Conservation (phyloP, 2,329 filamentous ascomycete species). For the Zymoseptoria pseudotritici region DNA sequence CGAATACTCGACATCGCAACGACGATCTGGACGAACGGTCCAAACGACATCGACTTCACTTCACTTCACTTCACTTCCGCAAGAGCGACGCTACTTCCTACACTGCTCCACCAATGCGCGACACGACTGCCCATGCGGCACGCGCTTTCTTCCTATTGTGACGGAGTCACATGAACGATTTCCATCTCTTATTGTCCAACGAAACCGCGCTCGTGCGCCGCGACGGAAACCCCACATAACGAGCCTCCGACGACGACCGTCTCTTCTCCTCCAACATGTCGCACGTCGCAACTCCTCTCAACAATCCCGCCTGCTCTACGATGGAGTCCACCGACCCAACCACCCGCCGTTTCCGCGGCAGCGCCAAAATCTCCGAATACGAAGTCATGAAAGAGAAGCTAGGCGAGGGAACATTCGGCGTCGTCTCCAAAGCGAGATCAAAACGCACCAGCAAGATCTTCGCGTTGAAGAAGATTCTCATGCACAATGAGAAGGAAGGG, state of each 20-base stretch:
- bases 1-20: background rate
- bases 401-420: slow-evolving; percentile 92
- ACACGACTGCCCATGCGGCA: background rate
- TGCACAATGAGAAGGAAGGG: slow-evolving; percentile 98
- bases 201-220: background rate
- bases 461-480: slow-evolving; percentile 95
- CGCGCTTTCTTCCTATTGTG: background rate
- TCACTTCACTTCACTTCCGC: background rate
- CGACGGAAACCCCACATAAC: background rate
- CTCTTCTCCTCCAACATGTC: slow-evolving; percentile 23
- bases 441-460: slow-evolving; percentile 67
- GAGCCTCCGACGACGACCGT: background rate
- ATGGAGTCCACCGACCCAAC: slow-evolving; percentile 38
- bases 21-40: background rate
- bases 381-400: slow-evolving; percentile 69
- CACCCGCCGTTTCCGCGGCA: slow-evolving; percentile 64
- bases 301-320: slow-evolving; percentile 19
- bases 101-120: slow-evolving; percentile 2
- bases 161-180: background rate
- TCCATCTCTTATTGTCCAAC: background rate
- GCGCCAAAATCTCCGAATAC: slow-evolving; percentile 74
- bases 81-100: background rate
- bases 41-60: background rate
- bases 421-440: slow-evolving; percentile 84
- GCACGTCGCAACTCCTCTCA: slow-evolving; percentile 41